Base-by-base conservation (phyloP, 768 basidiomycete species). In the Kwoniella europaea region DNA sequence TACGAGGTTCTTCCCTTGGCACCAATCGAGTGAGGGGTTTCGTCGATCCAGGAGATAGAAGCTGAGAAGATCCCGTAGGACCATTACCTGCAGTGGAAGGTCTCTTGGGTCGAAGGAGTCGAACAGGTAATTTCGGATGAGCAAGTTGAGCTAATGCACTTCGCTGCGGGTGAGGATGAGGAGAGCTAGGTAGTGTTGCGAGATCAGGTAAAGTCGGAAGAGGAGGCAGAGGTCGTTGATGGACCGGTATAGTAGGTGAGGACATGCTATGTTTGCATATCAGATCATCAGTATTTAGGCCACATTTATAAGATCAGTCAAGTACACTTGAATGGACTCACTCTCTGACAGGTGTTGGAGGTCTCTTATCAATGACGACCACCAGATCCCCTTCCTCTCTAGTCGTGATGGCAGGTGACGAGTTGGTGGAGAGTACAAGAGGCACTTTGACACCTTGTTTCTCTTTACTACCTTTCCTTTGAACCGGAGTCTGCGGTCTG, bases 151-250 rank as follows among this genome's bases (percentile, higher is more conserved):
- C 50, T 0, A 62, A 50, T 7, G 60, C 16, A 20, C 50, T 55
- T 29, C 42, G 60, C n/a, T 63, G 67, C 2, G 44, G 59, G 13
- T n/a, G 6, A 24, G 44, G 50, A 15, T n/a, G 6, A 24, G 42
- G 46, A 15, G 67, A 29, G 43, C 18, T 6, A 15, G 57, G 44
- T 50, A 67, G 65, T 1, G 59, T 43, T 9, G 59, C 13, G 18
- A 61, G 59, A 42, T 24, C n/a, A 20, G 59, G 60, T 44, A 60
- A 29, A 53, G 59, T 6, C 9, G 65, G 65, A 16, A 67, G 20
- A 13, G 65, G 65, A 27, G 65, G 65, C 7, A 67, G 57, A 24
- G 65, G 65, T 29, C 44, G 42, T 60, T 67, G 65, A 53, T 67
- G 56, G 18, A 67, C 18, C 6, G 65, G 65, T 27, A 56, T 56